phyloP scores from a whole-genome alignment of 2,329 filamentous ascomycete genomes.

The Cylindrodendrum hubeiense region DNA sequence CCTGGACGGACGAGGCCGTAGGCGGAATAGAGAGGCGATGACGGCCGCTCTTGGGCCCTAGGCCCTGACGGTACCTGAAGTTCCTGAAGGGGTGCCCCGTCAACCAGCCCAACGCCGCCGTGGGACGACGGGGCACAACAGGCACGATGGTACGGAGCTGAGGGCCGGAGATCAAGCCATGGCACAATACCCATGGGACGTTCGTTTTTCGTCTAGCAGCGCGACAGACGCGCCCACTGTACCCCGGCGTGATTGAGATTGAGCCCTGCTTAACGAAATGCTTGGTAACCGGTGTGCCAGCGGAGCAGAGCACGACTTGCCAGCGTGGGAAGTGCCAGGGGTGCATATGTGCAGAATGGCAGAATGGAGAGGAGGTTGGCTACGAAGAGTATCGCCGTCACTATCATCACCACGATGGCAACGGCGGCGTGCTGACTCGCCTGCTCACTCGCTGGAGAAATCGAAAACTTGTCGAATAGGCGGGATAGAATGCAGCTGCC shows the following conservation, averaged over 20 bases:
- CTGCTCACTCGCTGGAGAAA: conserved; percentile 13
- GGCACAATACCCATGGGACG: background rate
- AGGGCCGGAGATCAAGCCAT: background rate
- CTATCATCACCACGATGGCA: conserved; percentile 23
- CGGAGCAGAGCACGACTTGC: conserved; percentile 16
- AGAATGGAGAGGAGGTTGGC: background rate
- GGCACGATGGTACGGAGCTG: background rate
- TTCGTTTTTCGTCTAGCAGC: background rate
- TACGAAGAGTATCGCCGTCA: conserved; percentile 1
- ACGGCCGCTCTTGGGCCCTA: background rate
- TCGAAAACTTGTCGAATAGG: conserved; percentile 6
- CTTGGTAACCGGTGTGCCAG: conserved; percentile 19
- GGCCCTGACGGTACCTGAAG: background rate
- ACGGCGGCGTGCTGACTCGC: conserved; percentile 9
- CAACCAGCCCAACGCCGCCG: conserved; percentile 2
- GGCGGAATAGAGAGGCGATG: background rate
- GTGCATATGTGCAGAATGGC: background rate
- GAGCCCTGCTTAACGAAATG: background rate
- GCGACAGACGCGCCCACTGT: background rate
- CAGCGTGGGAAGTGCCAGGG: conserved; percentile 1
- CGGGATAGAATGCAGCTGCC: background rate
- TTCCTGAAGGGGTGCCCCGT: background rate
- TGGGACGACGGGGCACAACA: background rate
- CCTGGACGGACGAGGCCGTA: background rate
- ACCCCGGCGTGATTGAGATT: conserved; percentile 5